Evolutionary conservation across 306 rosid genomes (phyloP).

Genomic region (Vachellia pachyceras): DNA sequence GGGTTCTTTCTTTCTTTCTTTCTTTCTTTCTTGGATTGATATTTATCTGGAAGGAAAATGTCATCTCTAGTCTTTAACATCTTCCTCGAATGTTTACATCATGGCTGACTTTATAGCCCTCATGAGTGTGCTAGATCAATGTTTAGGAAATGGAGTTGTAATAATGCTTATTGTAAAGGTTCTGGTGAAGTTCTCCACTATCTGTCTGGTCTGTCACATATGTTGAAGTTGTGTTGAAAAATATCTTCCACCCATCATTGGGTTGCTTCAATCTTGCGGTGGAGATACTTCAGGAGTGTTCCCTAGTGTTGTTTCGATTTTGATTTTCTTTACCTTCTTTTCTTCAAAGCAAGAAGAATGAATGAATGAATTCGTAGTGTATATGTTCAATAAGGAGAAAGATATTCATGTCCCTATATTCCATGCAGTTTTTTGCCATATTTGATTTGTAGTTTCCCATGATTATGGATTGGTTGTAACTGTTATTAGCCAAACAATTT

Average conservation of each 20-base stretch:
- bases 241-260: neutral
- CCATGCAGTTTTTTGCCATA: neutral
- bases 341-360: neutral
- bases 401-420: neutral
- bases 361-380: neutral
- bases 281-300: neutral
- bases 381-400: slow-evolving; percentile 1
- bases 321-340: neutral
- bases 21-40: neutral
- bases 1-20: too few relatives aligned
- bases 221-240: neutral
- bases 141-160: neutral
- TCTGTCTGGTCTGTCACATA: neutral
- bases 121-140: neutral
- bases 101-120: neutral
- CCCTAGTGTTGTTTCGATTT: neutral
- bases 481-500: neutral
- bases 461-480: neutral
- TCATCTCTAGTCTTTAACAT: neutral
- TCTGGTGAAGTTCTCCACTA: neutral
- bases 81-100: neutral
- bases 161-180: neutral
- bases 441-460: neutral
- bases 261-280: neutral
- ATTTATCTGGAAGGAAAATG: slow-evolving; percentile 16